Evolutionary conservation across 495 filamentous ascomycete genomes (phyloP), one percentile per base, ranked within the genome.

Genomic region (Aspergillus leporis): DNA sequence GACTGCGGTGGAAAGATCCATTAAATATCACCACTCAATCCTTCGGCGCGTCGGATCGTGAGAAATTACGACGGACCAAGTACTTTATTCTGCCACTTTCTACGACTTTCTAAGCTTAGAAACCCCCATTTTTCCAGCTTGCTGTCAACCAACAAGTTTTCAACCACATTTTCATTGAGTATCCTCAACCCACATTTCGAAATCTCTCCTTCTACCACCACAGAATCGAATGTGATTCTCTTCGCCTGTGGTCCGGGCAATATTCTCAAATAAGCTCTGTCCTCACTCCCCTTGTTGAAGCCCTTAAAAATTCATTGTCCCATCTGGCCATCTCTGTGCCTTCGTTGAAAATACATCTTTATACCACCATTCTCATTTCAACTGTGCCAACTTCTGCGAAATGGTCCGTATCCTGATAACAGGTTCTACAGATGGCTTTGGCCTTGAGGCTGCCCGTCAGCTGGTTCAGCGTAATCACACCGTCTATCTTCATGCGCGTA

Each of bases 401-500:
- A 64, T 64, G 61, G 58, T 22, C 53, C 61, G 61, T 14, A 48
- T 64, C 53, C 53, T 64, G 23, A 64, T 64, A 10, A 64, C 61
- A 22, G 61, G 61, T 18, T 64, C 61, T 10, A 51, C 61, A 0
- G 61, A 64, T 50, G 61, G 61, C 53, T 64, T 64, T 14, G 61
- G 61, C 53, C 53, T 64, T 8, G 57, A 54, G 23, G 53, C 61
- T 31, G 61, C 57, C 31, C 57, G 54, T 18, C 61, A 64, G 34
- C 58, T 64, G 18, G 31, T 64, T 31, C 12, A 53, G 30, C 56
- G 57, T 5, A 46, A 51, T 13, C 56, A 66, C 63, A 62, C 48
- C 49, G 63, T 66, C 43, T 66, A 66, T 25, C 63, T 66, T n/a
- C 63, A 66, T 47, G 63, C 63, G 4, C 63, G 63, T 0, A 66